Evolutionary conservation across 31 red algal genomes (phyloP).

Genomic region (Asparagopsis taxiformis): DNA sequence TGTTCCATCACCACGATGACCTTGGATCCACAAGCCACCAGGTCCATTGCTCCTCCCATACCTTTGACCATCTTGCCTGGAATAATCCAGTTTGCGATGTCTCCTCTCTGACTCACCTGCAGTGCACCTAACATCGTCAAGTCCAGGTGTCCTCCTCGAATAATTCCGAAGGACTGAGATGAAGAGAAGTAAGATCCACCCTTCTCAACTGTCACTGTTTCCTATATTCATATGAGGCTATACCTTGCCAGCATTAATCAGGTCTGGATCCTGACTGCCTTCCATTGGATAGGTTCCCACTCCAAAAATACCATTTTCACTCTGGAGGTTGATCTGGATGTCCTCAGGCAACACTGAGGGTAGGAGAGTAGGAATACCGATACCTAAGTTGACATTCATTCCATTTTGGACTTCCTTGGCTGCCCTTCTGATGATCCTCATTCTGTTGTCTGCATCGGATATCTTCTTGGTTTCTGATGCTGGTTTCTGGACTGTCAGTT

Average conservation of each 20-base stretch:
- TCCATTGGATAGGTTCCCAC: conserved; percentile 14
- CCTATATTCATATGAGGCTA: too few species aligned
- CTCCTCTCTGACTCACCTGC: background rate
- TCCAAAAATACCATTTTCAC: conserved; percentile 12
- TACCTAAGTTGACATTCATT: conserved; percentile 19
- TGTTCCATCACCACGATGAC: conserved; percentile 11
- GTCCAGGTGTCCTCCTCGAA: conserved; percentile 2
- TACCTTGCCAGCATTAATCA: conserved; percentile 27
- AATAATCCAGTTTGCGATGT: conserved; percentile 20
- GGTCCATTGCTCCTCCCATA: conserved; percentile 23
- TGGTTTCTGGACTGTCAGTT: background rate
- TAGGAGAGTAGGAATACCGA: conserved; percentile 12
- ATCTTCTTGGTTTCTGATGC: too few species aligned
- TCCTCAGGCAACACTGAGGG: conserved; percentile 7
- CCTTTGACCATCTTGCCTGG: conserved; percentile 16
- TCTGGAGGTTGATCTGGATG: background rate
- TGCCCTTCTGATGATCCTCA: background rate
- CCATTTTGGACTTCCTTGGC: conserved; percentile 12
- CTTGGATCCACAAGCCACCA: background rate
- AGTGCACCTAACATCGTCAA: conserved; percentile 7
- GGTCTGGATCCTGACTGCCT: background rate
- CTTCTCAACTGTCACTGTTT: conserved; percentile 3
- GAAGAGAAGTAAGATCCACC: background rate
- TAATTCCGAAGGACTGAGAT: background rate
- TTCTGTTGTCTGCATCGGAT: too few species aligned